Conservation (phyloP, 2,329 filamentous ascomycete species). For the Stagonosporopsis cucurbitacearum region DNA sequence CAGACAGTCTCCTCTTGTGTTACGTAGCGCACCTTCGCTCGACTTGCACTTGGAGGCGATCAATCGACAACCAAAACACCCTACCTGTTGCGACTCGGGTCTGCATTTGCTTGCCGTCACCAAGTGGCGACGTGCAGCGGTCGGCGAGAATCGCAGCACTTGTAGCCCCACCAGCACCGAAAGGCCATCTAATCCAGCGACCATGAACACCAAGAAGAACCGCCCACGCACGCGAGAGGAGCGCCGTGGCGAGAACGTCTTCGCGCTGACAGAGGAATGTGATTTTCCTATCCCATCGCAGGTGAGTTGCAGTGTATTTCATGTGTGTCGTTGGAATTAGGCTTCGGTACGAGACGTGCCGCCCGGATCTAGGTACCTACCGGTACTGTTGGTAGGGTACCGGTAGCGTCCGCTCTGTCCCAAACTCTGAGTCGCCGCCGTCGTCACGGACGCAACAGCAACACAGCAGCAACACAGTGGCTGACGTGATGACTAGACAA, state of each 20-base stretch:
- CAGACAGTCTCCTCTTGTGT: not conserved
- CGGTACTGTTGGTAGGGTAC: no score
- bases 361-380: conserved; percentile 11
- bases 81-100: not conserved
- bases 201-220: not conserved
- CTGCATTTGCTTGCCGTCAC: not conserved
- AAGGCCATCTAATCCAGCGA: not conserved
- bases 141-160: conserved; percentile 5
- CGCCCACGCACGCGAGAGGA: not conserved
- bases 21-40: not conserved
- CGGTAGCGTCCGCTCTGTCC: conserved; percentile 21
- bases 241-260: conserved; percentile 2
- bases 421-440: conserved; percentile 1
- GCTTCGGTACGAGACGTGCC: conserved; percentile 19
- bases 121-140: conserved; percentile 6
- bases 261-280: conserved; percentile 8
- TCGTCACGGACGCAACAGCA: not conserved
- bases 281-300: conserved; percentile 9
- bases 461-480: not conserved
- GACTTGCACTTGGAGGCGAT: not conserved
- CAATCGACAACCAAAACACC: not conserved
- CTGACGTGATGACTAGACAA: not conserved
- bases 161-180: conserved; percentile 1
- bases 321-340: conserved; percentile 25
- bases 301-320: conserved; percentile 12